Conservation (phyloP, 768 basidiomycete species). For the Ephemerocybe angulata region DNA sequence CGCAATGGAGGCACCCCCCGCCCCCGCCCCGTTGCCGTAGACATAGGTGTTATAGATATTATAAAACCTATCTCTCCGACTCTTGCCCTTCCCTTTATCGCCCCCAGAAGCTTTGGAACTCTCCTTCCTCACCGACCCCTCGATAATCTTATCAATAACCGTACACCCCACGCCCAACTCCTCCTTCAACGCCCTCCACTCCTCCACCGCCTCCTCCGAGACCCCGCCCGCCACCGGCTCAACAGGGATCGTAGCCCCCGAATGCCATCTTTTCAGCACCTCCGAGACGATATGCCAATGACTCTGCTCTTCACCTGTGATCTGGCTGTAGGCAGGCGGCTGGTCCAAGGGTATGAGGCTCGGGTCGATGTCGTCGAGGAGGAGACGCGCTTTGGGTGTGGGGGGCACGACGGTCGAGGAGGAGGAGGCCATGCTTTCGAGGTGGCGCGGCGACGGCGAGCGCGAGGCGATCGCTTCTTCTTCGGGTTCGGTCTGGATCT, state of each 20-base stretch:
- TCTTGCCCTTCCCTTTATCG: slow-evolving; percentile 14
- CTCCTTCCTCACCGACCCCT: slow-evolving; percentile 24
- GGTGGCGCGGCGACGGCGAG: slow-evolving; percentile 38
- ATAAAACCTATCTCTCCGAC: slow-evolving; percentile 56
- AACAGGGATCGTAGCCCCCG: slow-evolving; percentile 48
- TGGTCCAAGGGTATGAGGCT: slow-evolving; percentile 38
- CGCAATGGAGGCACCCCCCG: slow-evolving; percentile 28
- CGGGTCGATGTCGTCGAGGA: slow-evolving; percentile 30
- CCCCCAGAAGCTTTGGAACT: slow-evolving; percentile 9
- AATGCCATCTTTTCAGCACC: slow-evolving; percentile 68
- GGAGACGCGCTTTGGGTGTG: slow-evolving; percentile 59
- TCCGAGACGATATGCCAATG: slow-evolving; percentile 54
- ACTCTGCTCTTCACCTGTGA: slow-evolving; percentile 35
- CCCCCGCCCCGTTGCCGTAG: too few species aligned
- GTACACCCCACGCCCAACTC: slow-evolving; percentile 75
- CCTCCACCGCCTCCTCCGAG: slow-evolving; percentile 63
- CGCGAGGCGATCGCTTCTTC: slow-evolving; percentile 32
- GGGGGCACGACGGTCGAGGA: slow-evolving; percentile 71
- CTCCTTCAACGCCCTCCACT: slow-evolving; percentile 76
- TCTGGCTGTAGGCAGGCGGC: slow-evolving; percentile 72
- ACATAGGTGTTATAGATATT: slow-evolving; percentile 82
- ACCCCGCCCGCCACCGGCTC: slow-evolving; percentile 46
- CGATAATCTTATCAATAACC: slow-evolving; percentile 73
- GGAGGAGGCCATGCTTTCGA: slow-evolving; percentile 64
- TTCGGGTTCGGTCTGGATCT: slow-evolving; percentile 67